Evolutionary conservation across 1,284 basidiomycete species (phyloP).

Genomic region (Cryptococcus sp.): DNA sequence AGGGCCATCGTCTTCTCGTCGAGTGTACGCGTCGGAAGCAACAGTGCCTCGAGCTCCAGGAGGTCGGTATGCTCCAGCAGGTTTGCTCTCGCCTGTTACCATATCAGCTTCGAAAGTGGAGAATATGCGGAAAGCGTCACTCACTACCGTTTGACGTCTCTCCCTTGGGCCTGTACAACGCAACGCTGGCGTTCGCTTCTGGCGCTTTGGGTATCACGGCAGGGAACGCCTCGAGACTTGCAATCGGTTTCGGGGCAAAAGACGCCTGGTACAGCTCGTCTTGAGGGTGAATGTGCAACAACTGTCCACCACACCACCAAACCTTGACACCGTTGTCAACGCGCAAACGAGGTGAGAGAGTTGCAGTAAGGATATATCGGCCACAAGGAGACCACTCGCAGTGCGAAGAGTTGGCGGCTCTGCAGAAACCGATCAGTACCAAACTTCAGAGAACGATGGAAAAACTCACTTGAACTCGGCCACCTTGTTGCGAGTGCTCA

Average conservation of each 20-base stretch:
- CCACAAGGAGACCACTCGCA: constrained; percentile 97
- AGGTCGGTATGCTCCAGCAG: constrained; percentile 81
- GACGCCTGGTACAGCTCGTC: constrained; percentile 79
- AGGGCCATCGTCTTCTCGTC: constrained; percentile 76
- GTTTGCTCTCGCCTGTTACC: constrained; percentile 61
- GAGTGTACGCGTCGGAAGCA: constrained; percentile 80
- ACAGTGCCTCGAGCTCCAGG: constrained; percentile 85
- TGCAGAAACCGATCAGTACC: constrained; percentile 35
- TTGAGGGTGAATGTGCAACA: constrained; percentile 82
- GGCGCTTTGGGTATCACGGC: constrained; percentile 73
- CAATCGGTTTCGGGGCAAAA: constrained; percentile 76
- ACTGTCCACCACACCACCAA: constrained; percentile 86
- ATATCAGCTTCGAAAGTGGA: constrained; percentile 39
- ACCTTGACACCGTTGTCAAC: constrained; percentile 97
- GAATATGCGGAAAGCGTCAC: constrained; percentile 12
- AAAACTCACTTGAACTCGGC: constrained; percentile 63
- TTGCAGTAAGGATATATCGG: constrained; percentile 88
- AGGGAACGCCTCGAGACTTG: constrained; percentile 71
- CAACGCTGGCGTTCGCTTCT: constrained; percentile 64
- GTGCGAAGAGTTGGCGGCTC: constrained; percentile 87
- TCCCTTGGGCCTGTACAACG: constrained; percentile 51
- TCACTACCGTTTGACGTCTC: constrained; percentile 50
- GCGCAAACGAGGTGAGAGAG: constrained; percentile 85
- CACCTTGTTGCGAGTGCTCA: constrained; percentile 79
- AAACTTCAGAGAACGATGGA: neutral